These are phyloP conservation scores for Euryodendron excelsum DNA, from an alignment of 148 eudicot genomes.

Conservation along the genomic window DNA sequence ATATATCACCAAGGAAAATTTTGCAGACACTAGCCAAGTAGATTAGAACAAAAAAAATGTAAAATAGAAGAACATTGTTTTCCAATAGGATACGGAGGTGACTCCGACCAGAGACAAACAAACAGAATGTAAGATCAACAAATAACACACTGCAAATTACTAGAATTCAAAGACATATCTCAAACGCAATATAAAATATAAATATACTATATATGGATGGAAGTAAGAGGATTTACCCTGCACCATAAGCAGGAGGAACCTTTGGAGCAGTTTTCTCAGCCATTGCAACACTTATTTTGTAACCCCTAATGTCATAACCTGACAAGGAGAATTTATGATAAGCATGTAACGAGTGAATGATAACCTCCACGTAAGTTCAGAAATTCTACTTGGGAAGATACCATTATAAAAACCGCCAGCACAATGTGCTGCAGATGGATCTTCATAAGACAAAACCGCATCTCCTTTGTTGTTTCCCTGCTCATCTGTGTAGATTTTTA, in stretches of 20 bases:
- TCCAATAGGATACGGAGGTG: neutral
- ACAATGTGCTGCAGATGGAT: slow-evolving; percentile 91
- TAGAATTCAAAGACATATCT: neutral
- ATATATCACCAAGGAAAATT: neutral
- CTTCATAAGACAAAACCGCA: slow-evolving; percentile 83
- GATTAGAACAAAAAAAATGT: neutral
- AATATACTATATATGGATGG: neutral
- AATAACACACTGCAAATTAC: neutral
- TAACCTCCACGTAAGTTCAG: neutral
- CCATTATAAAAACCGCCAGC: slow-evolving; percentile 86
- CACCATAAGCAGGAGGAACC: slow-evolving; percentile 53
- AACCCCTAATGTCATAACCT: slow-evolving; percentile 78
- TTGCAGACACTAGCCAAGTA: neutral
- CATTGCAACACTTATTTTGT: slow-evolving; percentile 81
- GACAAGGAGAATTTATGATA: slow-evolving; percentile 17
- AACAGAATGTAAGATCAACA: neutral
- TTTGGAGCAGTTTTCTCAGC: slow-evolving; percentile 90
- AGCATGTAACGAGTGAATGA: neutral
- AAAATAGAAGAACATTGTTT: neutral
- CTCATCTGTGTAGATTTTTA: slow-evolving; percentile 90
- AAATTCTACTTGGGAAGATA: slow-evolving; percentile 20
- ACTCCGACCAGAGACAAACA: neutral
- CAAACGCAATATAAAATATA: neutral
- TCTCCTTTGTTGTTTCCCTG: slow-evolving; percentile 91
- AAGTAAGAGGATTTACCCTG: slow-evolving; percentile 44